Percentiles rank a stretch among this genome's conserved stretches.
Conservation (phyloP, 2,329 filamentous ascomycete species). For the Plectosphaerella cucumerina region DNA sequence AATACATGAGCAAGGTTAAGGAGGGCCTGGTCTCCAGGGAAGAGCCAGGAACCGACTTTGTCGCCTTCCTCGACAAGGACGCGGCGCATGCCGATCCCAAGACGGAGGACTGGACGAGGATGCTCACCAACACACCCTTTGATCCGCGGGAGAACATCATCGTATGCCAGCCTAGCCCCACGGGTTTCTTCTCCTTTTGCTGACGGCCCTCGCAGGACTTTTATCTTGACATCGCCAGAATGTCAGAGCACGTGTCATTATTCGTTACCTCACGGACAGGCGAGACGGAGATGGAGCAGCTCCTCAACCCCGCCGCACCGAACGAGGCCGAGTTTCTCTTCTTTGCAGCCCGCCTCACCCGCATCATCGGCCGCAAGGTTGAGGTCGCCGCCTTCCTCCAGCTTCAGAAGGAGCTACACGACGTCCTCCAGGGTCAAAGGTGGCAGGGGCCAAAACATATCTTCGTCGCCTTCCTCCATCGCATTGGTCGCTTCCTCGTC, state of each 20-base stretch:
- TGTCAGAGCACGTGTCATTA: constrained; percentile 39
- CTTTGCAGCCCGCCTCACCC: constrained; percentile 36
- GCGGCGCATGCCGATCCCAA: constrained; percentile 19
- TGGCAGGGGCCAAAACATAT: constrained; percentile 22
- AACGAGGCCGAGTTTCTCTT: constrained; percentile 31
- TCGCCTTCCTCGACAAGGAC: constrained; percentile 37
- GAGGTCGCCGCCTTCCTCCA: constrained; percentile 39
- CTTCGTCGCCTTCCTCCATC: constrained; percentile 4
- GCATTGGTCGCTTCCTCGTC: constrained; percentile 19
- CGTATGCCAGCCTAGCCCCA: constrained; percentile 19
- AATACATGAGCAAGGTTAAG: constrained; percentile 30
- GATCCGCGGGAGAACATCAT: constrained; percentile 33
- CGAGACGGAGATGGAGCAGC: constrained; percentile 18
- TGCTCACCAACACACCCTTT: constrained; percentile 32
- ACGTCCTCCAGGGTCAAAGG: background rate
- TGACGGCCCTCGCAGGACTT: constrained; percentile 24
- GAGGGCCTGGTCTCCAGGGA: constrained; percentile 25
- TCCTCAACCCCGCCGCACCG: constrained; percentile 30
- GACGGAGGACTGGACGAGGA: constrained; percentile 22
- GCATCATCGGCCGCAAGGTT: constrained; percentile 39
- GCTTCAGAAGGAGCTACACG: constrained; percentile 27
- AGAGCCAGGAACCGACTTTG: constrained; percentile 29
- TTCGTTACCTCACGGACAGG: constrained; percentile 24
- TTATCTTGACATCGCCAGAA: constrained; percentile 37
- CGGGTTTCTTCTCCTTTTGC: background rate